phyloP scores from a whole-genome alignment of 257 asterid species.

The Solanum habrochaites region DNA sequence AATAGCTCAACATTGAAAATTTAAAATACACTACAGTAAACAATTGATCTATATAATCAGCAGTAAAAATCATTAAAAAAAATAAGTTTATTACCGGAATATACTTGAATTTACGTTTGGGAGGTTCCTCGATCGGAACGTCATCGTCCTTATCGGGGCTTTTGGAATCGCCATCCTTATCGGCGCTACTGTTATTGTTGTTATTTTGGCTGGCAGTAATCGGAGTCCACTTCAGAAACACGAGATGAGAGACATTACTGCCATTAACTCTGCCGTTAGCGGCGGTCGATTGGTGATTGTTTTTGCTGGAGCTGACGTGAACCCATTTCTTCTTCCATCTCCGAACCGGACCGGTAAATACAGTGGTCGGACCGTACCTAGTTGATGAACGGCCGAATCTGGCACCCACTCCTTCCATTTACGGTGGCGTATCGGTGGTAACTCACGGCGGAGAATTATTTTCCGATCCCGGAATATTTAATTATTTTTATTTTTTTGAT shows the following conservation, averaged over 20 bases:
- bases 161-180: constrained; percentile 25
- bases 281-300: constrained; percentile 1
- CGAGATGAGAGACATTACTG: constrained; percentile 24
- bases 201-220: constrained; percentile 1
- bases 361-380: constrained; percentile 75
- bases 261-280: constrained; percentile 38
- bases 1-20: background rate
- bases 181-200: background rate
- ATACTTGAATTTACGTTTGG: constrained; percentile 59
- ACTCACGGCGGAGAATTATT: background rate
- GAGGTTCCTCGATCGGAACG: constrained; percentile 51
- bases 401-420: constrained; percentile 95
- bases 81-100: constrained; percentile 54
- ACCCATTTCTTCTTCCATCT: constrained; percentile 71
- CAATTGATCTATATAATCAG: background rate
- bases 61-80: background rate
- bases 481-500: background rate
- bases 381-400: constrained; percentile 75
- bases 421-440: constrained; percentile 6
- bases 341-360: constrained; percentile 85
- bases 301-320: constrained; percentile 12
- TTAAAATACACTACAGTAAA: background rate
- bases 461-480: background rate
- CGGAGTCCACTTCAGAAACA: constrained; percentile 4
- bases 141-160: constrained; percentile 23